Evolutionary conservation across 192 early-diverging fungal genomes (phyloP).

Genomic region (Backusella circina): DNA sequence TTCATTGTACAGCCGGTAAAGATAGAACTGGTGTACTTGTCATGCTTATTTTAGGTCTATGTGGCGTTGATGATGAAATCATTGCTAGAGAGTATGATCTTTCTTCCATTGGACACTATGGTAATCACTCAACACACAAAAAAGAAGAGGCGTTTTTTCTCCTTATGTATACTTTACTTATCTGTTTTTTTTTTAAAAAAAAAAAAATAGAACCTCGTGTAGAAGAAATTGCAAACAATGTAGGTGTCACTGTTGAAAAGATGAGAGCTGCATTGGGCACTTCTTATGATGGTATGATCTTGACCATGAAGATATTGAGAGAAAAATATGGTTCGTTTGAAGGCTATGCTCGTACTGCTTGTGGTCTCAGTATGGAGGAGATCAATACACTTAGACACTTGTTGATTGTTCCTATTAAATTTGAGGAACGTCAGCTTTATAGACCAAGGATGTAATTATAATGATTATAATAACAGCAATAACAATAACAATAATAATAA

Average conservation of each 20-base stretch:
- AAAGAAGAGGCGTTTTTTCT: no score
- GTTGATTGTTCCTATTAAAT: conserved; percentile 38
- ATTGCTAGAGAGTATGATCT: conserved; percentile 64
- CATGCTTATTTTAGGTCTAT: conserved; percentile 55
- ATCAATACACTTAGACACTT: conserved; percentile 37
- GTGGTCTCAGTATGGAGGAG: conserved; percentile 35
- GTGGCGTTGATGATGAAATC: conserved; percentile 64
- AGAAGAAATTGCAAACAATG: conserved; percentile 9
- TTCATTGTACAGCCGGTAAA: conserved; percentile 73
- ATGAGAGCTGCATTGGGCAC: conserved; percentile 25
- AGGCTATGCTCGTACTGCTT: conserved; percentile 38
- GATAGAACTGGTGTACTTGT: conserved; percentile 61
- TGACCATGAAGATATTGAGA: conserved; percentile 33
- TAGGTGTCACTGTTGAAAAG: conserved; percentile 16
- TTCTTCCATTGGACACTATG: conserved; percentile 39
- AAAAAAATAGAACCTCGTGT: conserved; percentile 27
- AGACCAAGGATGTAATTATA: conserved; percentile 10
- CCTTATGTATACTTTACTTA: no score
- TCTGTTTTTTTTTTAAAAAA: not conserved
- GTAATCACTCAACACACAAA: no score
- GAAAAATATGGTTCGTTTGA: conserved; percentile 45
- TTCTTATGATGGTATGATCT: conserved; percentile 22
- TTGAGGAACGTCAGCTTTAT: conserved; percentile 32
- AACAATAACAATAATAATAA: no score
- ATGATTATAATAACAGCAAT: no score